Evolutionary conservation across 306 rosid genomes (phyloP).

Genomic region (Calophaca sinica): DNA sequence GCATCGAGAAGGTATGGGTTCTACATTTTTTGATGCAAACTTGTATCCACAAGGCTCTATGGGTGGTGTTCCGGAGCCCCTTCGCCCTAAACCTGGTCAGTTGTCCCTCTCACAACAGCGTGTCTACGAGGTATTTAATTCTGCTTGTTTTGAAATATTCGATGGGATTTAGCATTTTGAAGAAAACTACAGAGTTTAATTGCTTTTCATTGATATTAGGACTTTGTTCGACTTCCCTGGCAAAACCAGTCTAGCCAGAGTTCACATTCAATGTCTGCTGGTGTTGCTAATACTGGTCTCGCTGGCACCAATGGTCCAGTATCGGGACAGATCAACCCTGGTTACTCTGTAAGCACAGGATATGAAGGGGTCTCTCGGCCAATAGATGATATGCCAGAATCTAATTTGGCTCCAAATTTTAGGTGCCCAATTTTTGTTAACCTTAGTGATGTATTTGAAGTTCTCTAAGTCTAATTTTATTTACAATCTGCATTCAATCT

Average conservation of each 20-base stretch:
- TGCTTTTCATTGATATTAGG: slow-evolving; percentile 58
- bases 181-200: slow-evolving; percentile 20
- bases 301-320: slow-evolving; percentile 65
- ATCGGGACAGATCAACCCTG: slow-evolving; percentile 67
- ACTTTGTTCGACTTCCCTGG: slow-evolving; percentile 97
- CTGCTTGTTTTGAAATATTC: slow-evolving; percentile 8
- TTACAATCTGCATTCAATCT: slow-evolving; percentile 41
- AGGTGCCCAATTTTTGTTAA: slow-evolving; percentile 54
- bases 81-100: slow-evolving; percentile 98
- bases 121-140: slow-evolving; percentile 82
- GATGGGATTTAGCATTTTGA: slow-evolving; percentile 10
- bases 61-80: slow-evolving; percentile 94
- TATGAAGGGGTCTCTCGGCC: slow-evolving; percentile 82
- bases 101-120: slow-evolving; percentile 88
- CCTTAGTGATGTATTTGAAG: not conserved
- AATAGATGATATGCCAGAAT: slow-evolving; percentile 70
- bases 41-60: slow-evolving; percentile 84
- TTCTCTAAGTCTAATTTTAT: slow-evolving; percentile 29
- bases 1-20: slow-evolving; percentile 82
- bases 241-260: slow-evolving; percentile 85
- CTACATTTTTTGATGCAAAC: slow-evolving; percentile 81
- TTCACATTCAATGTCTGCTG: slow-evolving; percentile 70
- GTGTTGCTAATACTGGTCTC: slow-evolving; percentile 61
- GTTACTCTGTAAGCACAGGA: slow-evolving; percentile 66
- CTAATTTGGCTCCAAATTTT: slow-evolving; percentile 65